Evolutionary conservation across 352 stramenopile genomes (phyloP), one percentile per base, ranked within the genome.

Genomic region (Globisporangium solare): DNA sequence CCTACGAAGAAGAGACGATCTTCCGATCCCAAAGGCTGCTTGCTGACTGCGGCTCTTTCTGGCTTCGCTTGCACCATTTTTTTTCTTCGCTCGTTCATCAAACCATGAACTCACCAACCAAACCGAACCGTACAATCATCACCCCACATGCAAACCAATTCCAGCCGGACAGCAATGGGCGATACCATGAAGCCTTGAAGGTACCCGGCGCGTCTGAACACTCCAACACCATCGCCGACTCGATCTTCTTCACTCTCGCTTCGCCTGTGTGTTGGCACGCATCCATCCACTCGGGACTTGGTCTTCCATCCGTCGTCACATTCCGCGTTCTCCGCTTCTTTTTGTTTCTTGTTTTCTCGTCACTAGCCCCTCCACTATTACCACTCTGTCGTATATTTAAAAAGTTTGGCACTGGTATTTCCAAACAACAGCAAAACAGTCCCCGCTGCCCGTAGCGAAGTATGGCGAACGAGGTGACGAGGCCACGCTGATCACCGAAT

Each of bases 331-430:
- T 55, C 39, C 20, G 17, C 27, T 24, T 22, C 15, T 47, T 40
- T 55, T 46, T 27, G 6, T 27, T 21, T 31, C 8, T 24, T 41
- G 15, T 22, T 35, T 39, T 56, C 56, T 31, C 21, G 39, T 47
- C 48, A 22, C 7, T n/a, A 49, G 17, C 21, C 49, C 51, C 51
- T 56, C 51, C 31, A 54, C 51, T 56, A 56, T 56, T 42, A 56
- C 20, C 51, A 49, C 51, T 59, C 31, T 51, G 43, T 67, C 56
- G 63, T 72, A 80, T 82, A 80, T 71, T 88, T 94, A 94, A 84
- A 94, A 89, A 61, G 80, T 84, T 71, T 92, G 78, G 67, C 72
- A 87, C 66, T 89, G 78, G 74, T 92, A 94, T 56, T 94, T 94
- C 84, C 84, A 94, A 59, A 92, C 74, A 27, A 90, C 83, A 49